Base-by-base conservation (phyloP, 1,284 basidiomycete species). In the Puccinia hordei region DNA sequence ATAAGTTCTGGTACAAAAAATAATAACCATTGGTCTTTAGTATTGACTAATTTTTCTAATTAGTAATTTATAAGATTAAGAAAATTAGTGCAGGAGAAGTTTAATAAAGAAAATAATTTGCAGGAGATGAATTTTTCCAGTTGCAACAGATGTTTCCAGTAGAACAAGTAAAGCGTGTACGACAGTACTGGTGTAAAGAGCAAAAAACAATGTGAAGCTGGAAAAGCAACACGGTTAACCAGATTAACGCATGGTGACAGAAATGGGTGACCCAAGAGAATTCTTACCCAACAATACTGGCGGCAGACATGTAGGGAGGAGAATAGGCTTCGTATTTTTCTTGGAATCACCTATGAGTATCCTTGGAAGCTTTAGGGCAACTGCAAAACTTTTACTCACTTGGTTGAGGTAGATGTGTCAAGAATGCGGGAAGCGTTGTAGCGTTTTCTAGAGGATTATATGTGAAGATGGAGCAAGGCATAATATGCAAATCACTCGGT, bases 111-210 rank as follows among this genome's bases (percentile, higher is more conserved):
- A n/a, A n/a, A n/a, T n/a, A n/a, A n/a, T n/a, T n/a, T n/a, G n/a
- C n/a, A n/a, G n/a, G n/a, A n/a, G n/a, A n/a, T n/a, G n/a, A n/a
- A n/a, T n/a, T n/a, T n/a, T n/a, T n/a, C n/a, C n/a, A n/a, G n/a
- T n/a, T n/a, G n/a, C n/a, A n/a, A 71, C 75, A 88, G 86, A 69
- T 87, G 86, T 30, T 85, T 85, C 1, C 87, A 84, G 83, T 88
- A 86, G 83, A 86, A 87, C 4, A 88, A n/a, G 83, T 63, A 85
- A 75, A 13, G 85, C 83, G 74, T 88, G 87, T 0, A 84, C 82
- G 30, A 88, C 71, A 6, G 86, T 85, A 10, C 85, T 84, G 55
- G 90, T 81, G 73, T 86, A 86, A 12, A 83, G 79, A 9, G 84
- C 85, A 74, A 86, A 86, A 82, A 84, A 86, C 30, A 75, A 81